Base-by-base conservation (phyloP, 163 green algal species). In the Coccomyxa subellipsoidea region DNA sequence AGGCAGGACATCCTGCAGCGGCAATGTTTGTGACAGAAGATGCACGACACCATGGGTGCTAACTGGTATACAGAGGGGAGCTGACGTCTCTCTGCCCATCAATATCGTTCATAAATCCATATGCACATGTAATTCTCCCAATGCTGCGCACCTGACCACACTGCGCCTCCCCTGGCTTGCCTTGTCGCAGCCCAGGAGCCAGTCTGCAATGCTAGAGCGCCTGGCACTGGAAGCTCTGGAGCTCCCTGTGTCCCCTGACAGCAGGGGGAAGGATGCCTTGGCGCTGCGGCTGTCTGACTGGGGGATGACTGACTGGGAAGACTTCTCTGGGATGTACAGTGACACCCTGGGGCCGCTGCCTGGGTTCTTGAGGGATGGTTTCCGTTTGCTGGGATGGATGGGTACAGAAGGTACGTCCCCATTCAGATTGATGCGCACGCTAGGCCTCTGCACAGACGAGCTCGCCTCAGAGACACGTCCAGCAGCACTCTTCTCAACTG, bases 351-450 rank as follows among this genome's bases (percentile, higher is more conserved):
- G 66, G 7, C 66, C 66, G 27, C 66, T 34, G 27, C 29, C n/a
- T 32, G 66, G 66, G 10, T 73, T 32, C 27, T 73, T 73, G n/a
- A 73, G 66, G 1, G 66, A 73, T 23, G 66, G 66, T 34, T 73
- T 73, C 66, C 66, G 66, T 23, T 73, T 73, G 27, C 29, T 34
- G 29, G 32, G 21, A 34, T 18, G 66, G 2, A 73, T 73, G 29
- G 66, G 66, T 23, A 73, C 66, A 36, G 66, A 73, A 6, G 66
- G 66, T 8, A 73, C 66, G 4, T 73, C 66, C 66, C 66, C 66
- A 73, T 73, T 73, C n/a, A 73, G 4, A 23, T 73, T 73, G 27
- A 73, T 73, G 66, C 66, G 66, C 66, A 73, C 66, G n/a, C 66
- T 73, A 12, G 66, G 66, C 66, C 66, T 73, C 66, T 73, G 66